Base-by-base conservation (phyloP, 2,329 filamentous ascomycete species). In the Herpotrichia juniperi region DNA sequence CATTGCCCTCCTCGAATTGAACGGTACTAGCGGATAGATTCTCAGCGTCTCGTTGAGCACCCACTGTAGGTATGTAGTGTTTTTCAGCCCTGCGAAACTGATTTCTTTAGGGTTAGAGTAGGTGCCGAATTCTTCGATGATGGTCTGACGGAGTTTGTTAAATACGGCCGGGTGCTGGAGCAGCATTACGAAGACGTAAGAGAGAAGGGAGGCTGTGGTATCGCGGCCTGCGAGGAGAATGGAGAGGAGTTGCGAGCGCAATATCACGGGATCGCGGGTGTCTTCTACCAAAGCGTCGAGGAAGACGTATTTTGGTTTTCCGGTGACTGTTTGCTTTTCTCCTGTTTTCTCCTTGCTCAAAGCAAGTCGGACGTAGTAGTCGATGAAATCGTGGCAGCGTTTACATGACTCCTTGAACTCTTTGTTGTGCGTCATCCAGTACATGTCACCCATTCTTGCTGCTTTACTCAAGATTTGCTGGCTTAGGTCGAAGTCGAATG, bases 151-250 rank as follows among this genome's bases (percentile, higher is more conserved):
- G 58, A 76, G 57, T 57, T 72, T 56, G 48, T 57, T 40, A 65
- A 70, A 60, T 48, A 72, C 57, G 3, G 64, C 61, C 2, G 75
- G 72, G 34, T 75, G 72, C n/a, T 75, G 63, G 14, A 69, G 70
- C 47, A 75, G 58, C 17, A 60, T 40, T 42, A 67, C 59, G 51
- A 96, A 81, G 39, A 85, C 80, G 85, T 90, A 96, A 0, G 87
- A 89, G 0, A 97, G 81, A 0, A 90, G 89, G 1, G 81, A 83
- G 26, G 92, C 91, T 0, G 93, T 96, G 14, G 92, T 96, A 72
- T 97, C 93, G 34, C 90, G 83, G 7, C 91, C 91, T 1, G 93
- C 93, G 7, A 96, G 82, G 2, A 96, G 82, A 17, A 96, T 84
- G 40, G 88, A 87, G 12, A 94, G 82, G 42, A 96, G 79, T 72